Percentiles rank a stretch among this genome's conserved stretches.
These are phyloP conservation scores for Prunus campanulata DNA, from an alignment of 306 rosid species.

Conservation along the genomic window DNA sequence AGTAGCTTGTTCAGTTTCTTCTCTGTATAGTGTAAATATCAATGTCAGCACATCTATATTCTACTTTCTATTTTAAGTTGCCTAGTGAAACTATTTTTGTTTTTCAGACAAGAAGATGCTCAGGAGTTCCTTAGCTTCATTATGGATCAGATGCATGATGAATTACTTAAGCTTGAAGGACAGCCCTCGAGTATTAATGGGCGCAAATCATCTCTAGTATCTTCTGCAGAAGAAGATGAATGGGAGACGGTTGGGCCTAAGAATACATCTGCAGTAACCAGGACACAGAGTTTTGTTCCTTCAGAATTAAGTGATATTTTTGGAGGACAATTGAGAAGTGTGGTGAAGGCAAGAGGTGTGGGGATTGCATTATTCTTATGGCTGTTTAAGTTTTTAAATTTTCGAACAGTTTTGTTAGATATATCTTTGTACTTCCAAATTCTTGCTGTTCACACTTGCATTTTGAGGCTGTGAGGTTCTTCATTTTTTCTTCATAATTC, in stretches of 20 bases:
- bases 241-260: conserved; percentile 98
- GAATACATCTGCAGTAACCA: conserved; percentile 92
- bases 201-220: conserved; percentile 60
- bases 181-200: conserved; percentile 45
- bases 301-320: conserved; percentile 80
- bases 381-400: neutral
- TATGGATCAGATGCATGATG: conserved; percentile 91
- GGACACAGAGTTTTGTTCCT: conserved; percentile 81
- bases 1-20: neutral
- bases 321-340: conserved; percentile 80
- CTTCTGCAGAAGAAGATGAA: conserved; percentile 85
- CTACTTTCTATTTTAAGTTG: neutral
- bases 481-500: neutral
- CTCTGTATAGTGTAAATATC: neutral
- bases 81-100: neutral
- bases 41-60: neutral
- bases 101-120: conserved; percentile 94
- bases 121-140: conserved; percentile 95
- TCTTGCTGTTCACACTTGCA: neutral
- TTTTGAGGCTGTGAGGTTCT: neutral
- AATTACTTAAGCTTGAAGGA: conserved; percentile 80
- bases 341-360: conserved; percentile 79
- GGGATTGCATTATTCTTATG: neutral
- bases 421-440: neutral
- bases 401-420: neutral